Evolutionary conservation across 345 rosid genomes (phyloP).

Genomic region (Punica granatum): DNA sequence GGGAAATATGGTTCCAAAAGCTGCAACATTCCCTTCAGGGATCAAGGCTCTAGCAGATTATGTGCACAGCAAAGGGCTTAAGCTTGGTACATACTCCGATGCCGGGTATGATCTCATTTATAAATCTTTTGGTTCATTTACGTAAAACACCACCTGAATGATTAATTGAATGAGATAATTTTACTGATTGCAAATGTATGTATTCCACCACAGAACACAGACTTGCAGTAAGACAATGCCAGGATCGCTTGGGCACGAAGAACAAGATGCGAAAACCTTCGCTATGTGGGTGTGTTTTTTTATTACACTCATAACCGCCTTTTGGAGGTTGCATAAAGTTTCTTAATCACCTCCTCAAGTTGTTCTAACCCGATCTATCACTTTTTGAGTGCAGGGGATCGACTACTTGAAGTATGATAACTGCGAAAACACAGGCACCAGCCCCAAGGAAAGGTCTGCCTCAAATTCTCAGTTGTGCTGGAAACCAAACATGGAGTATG

Average conservation of each 20-base stretch:
- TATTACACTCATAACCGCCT: not conserved
- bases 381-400: constrained; percentile 19
- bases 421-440: constrained; percentile 21
- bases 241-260: constrained; percentile 44
- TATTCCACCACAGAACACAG: constrained; percentile 13
- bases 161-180: not conserved
- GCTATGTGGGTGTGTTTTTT: constrained; percentile 35
- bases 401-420: constrained; percentile 39
- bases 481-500: too few relatives aligned
- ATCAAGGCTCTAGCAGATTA: constrained; percentile 35
- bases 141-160: not conserved
- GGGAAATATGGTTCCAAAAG: constrained; percentile 35
- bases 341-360: too few relatives aligned
- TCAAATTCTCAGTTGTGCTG: not conserved
- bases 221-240: constrained; percentile 46
- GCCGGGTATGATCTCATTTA: constrained; percentile 22
- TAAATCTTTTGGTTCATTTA: not conserved
- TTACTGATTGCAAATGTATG: not conserved
- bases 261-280: constrained; percentile 45
- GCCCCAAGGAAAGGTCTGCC: constrained; percentile 21
- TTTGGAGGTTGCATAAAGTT: not conserved
- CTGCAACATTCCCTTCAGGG: constrained; percentile 32
- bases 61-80: constrained; percentile 32
- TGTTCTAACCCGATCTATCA: not conserved
- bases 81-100: constrained; percentile 37